Evolutionary conservation across 169 alveolate species (phyloP), one percentile per base, ranked within the genome.

Genomic region (Eimeria tenella): DNA sequence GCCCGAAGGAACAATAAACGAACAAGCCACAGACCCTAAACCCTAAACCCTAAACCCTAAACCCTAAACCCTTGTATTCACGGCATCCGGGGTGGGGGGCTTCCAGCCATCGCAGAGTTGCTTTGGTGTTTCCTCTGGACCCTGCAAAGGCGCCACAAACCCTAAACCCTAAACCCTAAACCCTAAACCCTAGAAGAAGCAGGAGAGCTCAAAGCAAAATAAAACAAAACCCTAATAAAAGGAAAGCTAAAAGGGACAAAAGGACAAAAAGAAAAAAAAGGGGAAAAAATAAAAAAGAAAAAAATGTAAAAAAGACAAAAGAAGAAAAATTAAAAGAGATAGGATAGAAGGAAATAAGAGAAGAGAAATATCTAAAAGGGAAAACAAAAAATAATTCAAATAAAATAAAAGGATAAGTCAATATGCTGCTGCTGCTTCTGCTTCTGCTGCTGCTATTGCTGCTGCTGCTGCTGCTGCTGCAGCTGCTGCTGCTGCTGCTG

Each of bases 11-110:
- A 5, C 74, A n/a, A n/a, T 65, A 65, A 65, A 65, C 74, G 49
- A n/a, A 23, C 10, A 31, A 21, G 25, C 55, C 55, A 50, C 13
- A 71, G 42, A 71, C 81, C 81, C 81, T 71, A 71, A 71, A 71
- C 81, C 81, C 81, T 31, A 71, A 31, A 25, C 56, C 81, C 81
- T 71, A 71, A 71, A 25, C 81, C 56, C 81, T 31, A 71, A 31
- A 31, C 81, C 56, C 81, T 25, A 25, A 71, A 25, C 81, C 81
- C 53, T 70, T 9, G 10, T 19, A 50, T 49, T 21, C 7, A 68
- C 65, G n/a, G 65, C 65, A 58, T 15, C 65, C 65, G 10, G 17
- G 17, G 65, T 15, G n/a, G 65, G 10, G 4, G 65, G 17, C 17
- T 58, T 58, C 65, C 17, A 58, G 17, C 65, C 17, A 9, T 58